phyloP scores from a whole-genome alignment of 331 rosid genomes.

The Quercus lobata region DNA sequence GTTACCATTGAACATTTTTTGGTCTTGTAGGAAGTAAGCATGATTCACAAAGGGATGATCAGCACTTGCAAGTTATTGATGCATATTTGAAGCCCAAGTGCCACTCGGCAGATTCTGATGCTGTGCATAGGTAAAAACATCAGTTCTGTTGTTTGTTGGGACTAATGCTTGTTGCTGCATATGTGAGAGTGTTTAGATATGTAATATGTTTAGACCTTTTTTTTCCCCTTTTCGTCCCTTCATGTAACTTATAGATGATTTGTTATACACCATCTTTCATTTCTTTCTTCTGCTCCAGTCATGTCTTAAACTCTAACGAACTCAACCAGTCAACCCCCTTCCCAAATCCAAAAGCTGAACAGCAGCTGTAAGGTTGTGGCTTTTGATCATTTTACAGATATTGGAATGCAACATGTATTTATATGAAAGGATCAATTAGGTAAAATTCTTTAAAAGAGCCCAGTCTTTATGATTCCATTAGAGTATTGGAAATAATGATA shows the following conservation, averaged over 20 bases:
- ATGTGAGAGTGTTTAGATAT: too few species aligned
- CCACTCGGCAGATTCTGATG: conserved; percentile 4
- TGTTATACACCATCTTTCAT: background rate
- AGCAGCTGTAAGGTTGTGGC: too few species aligned
- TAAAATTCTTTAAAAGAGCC: background rate
- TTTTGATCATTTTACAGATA: too few species aligned
- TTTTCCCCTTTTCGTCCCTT: too few species aligned
- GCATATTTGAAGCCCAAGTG: conserved; percentile 63
- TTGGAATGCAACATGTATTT: too few species aligned
- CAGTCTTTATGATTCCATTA: background rate
- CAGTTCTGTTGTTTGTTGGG: too few species aligned
- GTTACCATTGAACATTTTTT: conserved; percentile 9
- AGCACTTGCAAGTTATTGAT: background rate
- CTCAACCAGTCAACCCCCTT: too few species aligned
- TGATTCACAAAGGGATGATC: background rate
- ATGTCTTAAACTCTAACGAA: background rate
- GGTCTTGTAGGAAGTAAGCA: conserved; percentile 37
- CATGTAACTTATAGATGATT: background rate
- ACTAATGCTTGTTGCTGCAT: too few species aligned
- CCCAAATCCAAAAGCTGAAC: too few species aligned
- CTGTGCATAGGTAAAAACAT: too few species aligned
- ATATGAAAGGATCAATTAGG: background rate
- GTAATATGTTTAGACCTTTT: too few species aligned
- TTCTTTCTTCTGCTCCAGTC: background rate
- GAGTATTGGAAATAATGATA: background rate